A percentile compares a stretch with the other conserved stretches of the same genome.
Conservation (phyloP, 176 grass and related monocot species). For the Carex kokanica region DNA sequence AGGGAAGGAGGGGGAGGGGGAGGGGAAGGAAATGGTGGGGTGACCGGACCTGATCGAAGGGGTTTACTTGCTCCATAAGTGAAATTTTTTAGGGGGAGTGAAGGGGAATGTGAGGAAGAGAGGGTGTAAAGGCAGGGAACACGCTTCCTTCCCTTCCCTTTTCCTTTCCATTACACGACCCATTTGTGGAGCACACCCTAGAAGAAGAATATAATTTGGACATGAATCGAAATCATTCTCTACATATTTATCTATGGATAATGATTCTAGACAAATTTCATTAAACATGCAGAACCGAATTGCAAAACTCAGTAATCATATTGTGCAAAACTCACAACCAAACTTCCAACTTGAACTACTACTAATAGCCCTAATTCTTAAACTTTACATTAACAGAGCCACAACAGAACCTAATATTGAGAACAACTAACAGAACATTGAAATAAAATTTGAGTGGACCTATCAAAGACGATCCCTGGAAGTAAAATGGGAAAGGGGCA, state of each 20-base stretch:
- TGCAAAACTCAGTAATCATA: background rate
- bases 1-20: too few relatives aligned
- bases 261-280: background rate
- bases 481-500: background rate
- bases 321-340: background rate
- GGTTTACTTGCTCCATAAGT: too few relatives aligned
- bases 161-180: too few relatives aligned
- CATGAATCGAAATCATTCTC: background rate
- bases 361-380: background rate
- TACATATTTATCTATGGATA: background rate
- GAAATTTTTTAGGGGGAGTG: too few relatives aligned
- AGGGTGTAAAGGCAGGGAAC: too few relatives aligned
- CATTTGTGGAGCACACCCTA: background rate
- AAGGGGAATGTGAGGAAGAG: too few relatives aligned
- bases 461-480: background rate
- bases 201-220: background rate
- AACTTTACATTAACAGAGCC: background rate
- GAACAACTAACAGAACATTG: background rate
- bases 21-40: too few relatives aligned
- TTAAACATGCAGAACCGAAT: background rate
- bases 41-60: too few relatives aligned
- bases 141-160: too few relatives aligned
- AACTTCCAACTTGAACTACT: background rate
- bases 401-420: background rate
- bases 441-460: background rate